Evolutionary conservation across 192 early-diverging fungal species (phyloP).

Genomic region (Coemansia sp.): DNA sequence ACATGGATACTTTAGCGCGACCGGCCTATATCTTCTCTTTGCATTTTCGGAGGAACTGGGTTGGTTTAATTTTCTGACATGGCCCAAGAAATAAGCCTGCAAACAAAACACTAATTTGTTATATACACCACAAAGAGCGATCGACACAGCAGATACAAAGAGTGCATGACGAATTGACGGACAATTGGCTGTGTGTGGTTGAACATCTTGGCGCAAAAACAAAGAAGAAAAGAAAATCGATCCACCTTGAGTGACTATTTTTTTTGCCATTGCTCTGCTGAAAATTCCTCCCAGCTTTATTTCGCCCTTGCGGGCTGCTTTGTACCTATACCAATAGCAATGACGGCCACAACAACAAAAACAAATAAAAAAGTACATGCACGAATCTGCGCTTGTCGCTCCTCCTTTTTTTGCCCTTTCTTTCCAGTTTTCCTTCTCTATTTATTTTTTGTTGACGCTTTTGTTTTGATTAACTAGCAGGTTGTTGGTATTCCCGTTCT

Average conservation of each 20-base stretch:
- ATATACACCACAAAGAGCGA: conserved; percentile 16
- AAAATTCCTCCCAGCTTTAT: not conserved
- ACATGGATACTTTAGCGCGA: not conserved
- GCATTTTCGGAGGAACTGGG: not conserved
- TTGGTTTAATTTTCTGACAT: not conserved
- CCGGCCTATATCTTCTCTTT: no score
- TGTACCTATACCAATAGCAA: not conserved
- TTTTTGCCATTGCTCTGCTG: not conserved
- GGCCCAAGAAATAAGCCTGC: not conserved
- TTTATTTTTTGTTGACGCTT: not conserved
- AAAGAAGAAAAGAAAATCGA: not conserved
- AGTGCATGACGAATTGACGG: not conserved
- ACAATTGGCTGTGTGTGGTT: not conserved
- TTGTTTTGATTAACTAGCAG: not conserved
- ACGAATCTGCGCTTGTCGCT: not conserved
- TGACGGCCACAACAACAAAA: not conserved
- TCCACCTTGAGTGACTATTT: not conserved
- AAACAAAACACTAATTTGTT: not conserved
- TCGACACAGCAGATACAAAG: conserved; percentile 11
- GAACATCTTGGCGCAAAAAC: conserved; percentile 2
- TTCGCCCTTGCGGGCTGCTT: not conserved
- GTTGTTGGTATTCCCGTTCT: not conserved
- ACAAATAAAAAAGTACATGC: not conserved
- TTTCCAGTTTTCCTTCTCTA: not conserved
- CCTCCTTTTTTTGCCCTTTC: not conserved